phyloP scores from a whole-genome alignment of 345 rosid species.

The Brassica rapa region DNA sequence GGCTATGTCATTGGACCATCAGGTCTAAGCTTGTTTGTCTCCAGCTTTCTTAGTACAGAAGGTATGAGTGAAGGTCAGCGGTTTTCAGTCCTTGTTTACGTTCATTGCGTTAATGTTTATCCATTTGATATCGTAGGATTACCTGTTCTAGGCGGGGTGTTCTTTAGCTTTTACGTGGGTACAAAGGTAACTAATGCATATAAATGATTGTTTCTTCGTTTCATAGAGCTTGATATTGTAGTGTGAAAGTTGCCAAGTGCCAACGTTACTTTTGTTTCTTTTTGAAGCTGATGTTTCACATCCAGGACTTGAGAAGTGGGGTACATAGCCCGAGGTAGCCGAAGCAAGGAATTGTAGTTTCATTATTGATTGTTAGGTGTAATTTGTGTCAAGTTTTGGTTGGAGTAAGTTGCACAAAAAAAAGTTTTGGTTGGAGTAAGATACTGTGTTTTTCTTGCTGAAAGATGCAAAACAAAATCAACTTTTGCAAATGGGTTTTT shows the following conservation, averaged over 20 bases:
- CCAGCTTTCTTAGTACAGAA: slow-evolving; percentile 62
- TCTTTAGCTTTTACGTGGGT: slow-evolving; percentile 68
- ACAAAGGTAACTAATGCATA: slow-evolving; percentile 60
- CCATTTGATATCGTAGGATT: slow-evolving; percentile 50
- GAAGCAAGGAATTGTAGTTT: slow-evolving; percentile 11
- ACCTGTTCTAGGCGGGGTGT: slow-evolving; percentile 60
- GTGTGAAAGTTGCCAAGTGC: background rate
- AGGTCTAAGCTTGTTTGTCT: slow-evolving; percentile 68
- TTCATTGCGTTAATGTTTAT: background rate
- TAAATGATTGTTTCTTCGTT: background rate
- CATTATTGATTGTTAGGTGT: slow-evolving; percentile 1
- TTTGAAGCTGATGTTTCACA: slow-evolving; percentile 75
- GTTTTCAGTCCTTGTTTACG: background rate
- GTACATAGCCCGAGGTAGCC: slow-evolving; percentile 16
- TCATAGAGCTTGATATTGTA: background rate
- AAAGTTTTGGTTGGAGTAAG: background rate
- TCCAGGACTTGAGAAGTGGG: slow-evolving; percentile 51
- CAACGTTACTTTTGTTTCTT: slow-evolving; percentile 2
- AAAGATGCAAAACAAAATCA: slow-evolving; percentile 14
- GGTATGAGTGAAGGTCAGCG: slow-evolving; percentile 45
- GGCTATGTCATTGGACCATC: slow-evolving; percentile 93
- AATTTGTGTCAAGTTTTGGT: slow-evolving; percentile 8
- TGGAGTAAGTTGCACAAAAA: background rate
- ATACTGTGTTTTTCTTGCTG: slow-evolving; percentile 16
- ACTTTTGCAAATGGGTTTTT: slow-evolving; percentile 5